Percentiles rank a stretch among this genome's conserved stretches.
phyloP scores from a whole-genome alignment of 345 rosid genomes.

The Euphorbia peplus region DNA sequence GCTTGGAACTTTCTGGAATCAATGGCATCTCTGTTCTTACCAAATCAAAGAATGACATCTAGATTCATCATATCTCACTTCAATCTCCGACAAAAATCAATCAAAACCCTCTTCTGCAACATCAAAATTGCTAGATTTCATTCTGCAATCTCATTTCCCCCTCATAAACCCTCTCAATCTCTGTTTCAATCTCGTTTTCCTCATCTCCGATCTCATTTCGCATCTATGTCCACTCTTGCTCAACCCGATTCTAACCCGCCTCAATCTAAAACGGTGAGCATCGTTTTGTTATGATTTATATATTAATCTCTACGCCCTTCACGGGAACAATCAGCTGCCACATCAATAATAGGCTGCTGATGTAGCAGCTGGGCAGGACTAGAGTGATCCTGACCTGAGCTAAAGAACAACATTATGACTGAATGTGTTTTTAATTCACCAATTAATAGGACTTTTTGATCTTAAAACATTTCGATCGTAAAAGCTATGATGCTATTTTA shows the following conservation, averaged over 20 bases:
- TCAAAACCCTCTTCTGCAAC: neutral
- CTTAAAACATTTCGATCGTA: too few relatives aligned
- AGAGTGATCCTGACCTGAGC: too few relatives aligned
- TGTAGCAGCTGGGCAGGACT: too few relatives aligned
- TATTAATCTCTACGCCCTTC: too few relatives aligned
- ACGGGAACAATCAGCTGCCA: too few relatives aligned
- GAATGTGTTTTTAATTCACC: too few relatives aligned
- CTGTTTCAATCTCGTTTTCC: constrained; percentile 38
- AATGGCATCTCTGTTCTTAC: constrained; percentile 18
- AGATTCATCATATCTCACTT: constrained; percentile 30
- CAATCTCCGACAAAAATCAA: constrained; percentile 9
- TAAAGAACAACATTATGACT: too few relatives aligned
- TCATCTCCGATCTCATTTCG: constrained; percentile 32
- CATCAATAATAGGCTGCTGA: too few relatives aligned
- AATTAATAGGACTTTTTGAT: too few relatives aligned
- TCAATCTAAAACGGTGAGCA: constrained; percentile 46
- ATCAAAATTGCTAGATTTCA: constrained; percentile 17
- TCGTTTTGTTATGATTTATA: too few relatives aligned
- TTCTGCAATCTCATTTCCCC: constrained; percentile 46
- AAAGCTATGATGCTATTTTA: too few relatives aligned
- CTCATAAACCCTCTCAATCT: constrained; percentile 36
- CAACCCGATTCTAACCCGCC: constrained; percentile 29
- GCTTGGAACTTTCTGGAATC: neutral
- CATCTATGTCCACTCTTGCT: constrained; percentile 43
- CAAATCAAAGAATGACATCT: constrained; percentile 14